These are phyloP conservation scores for Chlorella vulgaris DNA, from an alignment of 139 green algal genomes.

Conservation along the genomic window DNA sequence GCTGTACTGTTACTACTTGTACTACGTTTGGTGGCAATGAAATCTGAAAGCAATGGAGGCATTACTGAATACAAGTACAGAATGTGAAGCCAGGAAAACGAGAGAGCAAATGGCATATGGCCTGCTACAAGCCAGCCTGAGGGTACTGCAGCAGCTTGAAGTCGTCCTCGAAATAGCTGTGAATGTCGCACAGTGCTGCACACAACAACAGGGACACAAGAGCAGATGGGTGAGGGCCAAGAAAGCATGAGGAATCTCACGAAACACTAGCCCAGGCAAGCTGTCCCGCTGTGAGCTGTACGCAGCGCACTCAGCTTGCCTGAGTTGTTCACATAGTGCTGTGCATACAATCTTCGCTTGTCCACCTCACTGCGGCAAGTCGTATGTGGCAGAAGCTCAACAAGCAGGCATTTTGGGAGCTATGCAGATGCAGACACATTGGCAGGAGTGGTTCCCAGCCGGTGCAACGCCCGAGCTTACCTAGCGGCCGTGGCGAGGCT, in stretches of 20 bases:
- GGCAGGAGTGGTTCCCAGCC: neutral
- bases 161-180: neutral
- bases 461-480: neutral
- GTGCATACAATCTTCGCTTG: neutral
- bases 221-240: too few species aligned
- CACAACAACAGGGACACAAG: neutral
- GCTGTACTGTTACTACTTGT: too few species aligned
- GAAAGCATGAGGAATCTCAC: too few species aligned
- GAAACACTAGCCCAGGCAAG: too few species aligned
- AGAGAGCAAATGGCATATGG: too few species aligned
- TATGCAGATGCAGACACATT: too few species aligned
- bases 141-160: neutral
- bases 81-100: too few species aligned
- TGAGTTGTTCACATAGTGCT: constrained; percentile 3
- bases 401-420: neutral
- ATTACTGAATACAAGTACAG: neutral
- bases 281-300: too few species aligned
- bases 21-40: too few species aligned
- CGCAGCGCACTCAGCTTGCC: neutral
- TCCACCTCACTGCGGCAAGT: neutral
- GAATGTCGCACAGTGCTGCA: constrained; percentile 14
- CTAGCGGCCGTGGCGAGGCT: neutral
- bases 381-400: neutral
- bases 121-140: neutral
- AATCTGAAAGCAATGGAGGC: too few species aligned